Evolutionary conservation across 2,329 filamentous ascomycete genomes (phyloP).

Genomic region (Dactylella cylindrospora): DNA sequence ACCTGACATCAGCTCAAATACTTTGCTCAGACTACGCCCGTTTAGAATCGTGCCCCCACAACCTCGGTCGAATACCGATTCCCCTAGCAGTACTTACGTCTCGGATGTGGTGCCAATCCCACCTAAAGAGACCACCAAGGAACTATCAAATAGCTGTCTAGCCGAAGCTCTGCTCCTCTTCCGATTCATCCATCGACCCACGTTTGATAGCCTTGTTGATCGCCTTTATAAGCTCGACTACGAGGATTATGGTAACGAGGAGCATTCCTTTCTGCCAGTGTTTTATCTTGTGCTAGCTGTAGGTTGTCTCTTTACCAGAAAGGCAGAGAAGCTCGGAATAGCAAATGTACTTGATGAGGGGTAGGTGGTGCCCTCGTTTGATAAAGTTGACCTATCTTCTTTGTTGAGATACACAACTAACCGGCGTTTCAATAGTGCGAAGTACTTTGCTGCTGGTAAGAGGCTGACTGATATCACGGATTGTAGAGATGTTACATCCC

Average conservation of each 20-base stretch:
- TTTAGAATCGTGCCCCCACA: conserved; percentile 62
- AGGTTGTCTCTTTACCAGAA: conserved; percentile 69
- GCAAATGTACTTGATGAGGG: conserved; percentile 60
- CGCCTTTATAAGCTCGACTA: conserved; percentile 71
- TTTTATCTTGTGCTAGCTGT: conserved; percentile 71
- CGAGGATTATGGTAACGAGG: conserved; percentile 64
- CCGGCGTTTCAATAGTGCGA: conserved; percentile 58
- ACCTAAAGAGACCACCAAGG: conserved; percentile 58
- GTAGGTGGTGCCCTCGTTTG: conserved; percentile 51
- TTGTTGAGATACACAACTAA: conserved; percentile 4
- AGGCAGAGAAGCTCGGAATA: conserved; percentile 58
- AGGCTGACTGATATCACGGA: conserved; percentile 63
- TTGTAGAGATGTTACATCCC: conserved; percentile 65
- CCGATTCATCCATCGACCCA: conserved; percentile 63
- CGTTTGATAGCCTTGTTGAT: conserved; percentile 76
- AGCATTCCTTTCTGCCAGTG: conserved; percentile 69
- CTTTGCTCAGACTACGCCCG: conserved; percentile 58
- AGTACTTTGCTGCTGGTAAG: conserved; percentile 71
- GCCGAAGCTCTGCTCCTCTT: conserved; percentile 65
- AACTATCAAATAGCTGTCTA: conserved; percentile 62
- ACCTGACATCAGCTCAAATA: conserved; percentile 54
- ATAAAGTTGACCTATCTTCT: too few relatives aligned
- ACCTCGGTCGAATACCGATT: conserved; percentile 65
- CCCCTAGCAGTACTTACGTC: conserved; percentile 59
- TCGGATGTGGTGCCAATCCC: conserved; percentile 45